These are phyloP conservation scores for Salix udensis DNA, from an alignment of 345 rosid genomes.

Conservation along the genomic window DNA sequence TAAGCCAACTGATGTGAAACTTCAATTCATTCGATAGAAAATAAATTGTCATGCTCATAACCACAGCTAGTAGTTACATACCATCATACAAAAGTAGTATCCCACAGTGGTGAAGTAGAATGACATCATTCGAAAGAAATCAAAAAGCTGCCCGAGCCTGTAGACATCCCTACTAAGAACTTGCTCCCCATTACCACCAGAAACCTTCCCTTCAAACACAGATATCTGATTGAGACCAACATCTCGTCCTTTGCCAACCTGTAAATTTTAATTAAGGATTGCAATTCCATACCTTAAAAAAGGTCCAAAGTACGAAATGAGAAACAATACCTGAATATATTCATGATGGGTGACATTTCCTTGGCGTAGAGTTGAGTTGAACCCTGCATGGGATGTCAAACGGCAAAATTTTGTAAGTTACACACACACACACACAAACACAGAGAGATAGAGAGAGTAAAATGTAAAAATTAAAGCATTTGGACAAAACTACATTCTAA, in stretches of 20 bases:
- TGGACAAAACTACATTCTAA: neutral
- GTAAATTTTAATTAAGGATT: conserved; percentile 18
- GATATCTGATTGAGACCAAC: conserved; percentile 99
- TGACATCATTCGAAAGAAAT: conserved; percentile 96
- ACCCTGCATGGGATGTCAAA: conserved; percentile 43
- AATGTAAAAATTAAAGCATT: no score
- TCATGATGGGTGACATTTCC: conserved; percentile 99
- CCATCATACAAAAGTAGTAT: conserved; percentile 91
- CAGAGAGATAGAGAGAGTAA: no score
- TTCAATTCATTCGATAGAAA: neutral
- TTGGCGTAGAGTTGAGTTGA: conserved; percentile 91
- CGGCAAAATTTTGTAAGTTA: neutral
- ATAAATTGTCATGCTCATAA: neutral
- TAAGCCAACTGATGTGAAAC: neutral
- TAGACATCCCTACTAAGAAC: conserved; percentile 96
- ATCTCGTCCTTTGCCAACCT: conserved; percentile 99
- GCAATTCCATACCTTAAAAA: neutral
- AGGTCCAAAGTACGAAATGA: neutral
- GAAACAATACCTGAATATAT: conserved; percentile 72
- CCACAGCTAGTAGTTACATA: conserved; percentile 29
- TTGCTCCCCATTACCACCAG: conserved; percentile 99
- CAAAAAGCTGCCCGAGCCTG: conserved; percentile 98
- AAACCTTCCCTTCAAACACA: conserved; percentile 95
- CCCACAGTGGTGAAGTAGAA: conserved; percentile 96
- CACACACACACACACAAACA: no score